A percentile compares a stretch with the other conserved stretches of the same genome.
phyloP scores from a whole-genome alignment of 306 rosid species.

The Lotus japonicus region DNA sequence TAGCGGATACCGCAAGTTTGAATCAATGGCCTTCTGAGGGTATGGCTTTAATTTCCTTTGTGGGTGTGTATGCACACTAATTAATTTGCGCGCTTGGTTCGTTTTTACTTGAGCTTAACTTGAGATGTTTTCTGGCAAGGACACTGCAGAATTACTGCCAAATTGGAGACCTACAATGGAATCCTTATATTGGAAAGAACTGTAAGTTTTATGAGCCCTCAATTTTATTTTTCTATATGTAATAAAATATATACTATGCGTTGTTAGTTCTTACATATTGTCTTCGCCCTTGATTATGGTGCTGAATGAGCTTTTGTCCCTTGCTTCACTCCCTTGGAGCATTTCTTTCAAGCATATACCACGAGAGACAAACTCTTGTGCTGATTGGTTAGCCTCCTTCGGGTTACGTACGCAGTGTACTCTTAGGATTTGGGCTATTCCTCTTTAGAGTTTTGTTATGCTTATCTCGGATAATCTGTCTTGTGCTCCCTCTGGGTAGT shows the following conservation, averaged over 20 bases:
- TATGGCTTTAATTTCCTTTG: constrained; percentile 21
- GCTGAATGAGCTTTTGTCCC: too few species aligned
- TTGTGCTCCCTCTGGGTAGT: too few species aligned
- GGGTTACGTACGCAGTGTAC: too few species aligned
- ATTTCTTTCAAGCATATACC: too few species aligned
- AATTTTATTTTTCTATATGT: background rate
- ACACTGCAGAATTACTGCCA: constrained; percentile 50
- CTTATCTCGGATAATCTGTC: too few species aligned
- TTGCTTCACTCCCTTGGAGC: too few species aligned
- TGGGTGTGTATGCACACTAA: background rate
- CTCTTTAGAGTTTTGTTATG: too few species aligned
- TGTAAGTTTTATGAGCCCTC: constrained; percentile 45
- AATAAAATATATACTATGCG: background rate
- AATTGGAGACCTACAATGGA: constrained; percentile 71
- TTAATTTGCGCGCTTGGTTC: background rate
- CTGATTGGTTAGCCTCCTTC: too few species aligned
- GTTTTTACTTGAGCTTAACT: background rate
- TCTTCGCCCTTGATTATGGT: too few species aligned
- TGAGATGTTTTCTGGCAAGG: constrained; percentile 11
- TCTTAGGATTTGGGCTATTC: too few species aligned
- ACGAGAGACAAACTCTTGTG: too few species aligned
- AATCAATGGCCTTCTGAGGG: constrained; percentile 92
- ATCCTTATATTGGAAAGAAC: constrained; percentile 37
- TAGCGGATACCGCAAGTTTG: constrained; percentile 40
- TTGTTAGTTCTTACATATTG: too few species aligned